Evolutionary conservation across 1,284 basidiomycete species (phyloP), one percentile per base, ranked within the genome.

Genomic region (Ceratobasidium sp.): DNA sequence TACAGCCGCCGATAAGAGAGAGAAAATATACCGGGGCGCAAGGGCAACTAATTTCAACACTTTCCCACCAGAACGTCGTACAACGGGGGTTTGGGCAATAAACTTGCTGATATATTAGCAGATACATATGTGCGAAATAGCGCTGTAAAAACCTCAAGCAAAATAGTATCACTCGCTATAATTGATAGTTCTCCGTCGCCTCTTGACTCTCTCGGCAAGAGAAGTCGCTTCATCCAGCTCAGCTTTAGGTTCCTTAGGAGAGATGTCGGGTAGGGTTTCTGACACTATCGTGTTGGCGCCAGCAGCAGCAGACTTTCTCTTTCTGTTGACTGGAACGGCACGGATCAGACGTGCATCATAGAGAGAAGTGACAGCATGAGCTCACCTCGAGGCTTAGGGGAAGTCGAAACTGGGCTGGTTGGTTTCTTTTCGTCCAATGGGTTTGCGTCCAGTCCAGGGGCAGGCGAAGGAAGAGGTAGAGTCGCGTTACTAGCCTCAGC

Each of bases 381-480:
- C 64, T 66, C 31, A 63, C 61, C 61, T 63, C 61, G 61, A 23
- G 61, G 39, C 42, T 66, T 51, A 2, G 28, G 31, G 15, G 64
- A 33, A 8, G n/a, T 31, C 31, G 20, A 26, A 45, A 15, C 64
- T 11, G 26, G 26, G 42, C 20, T 42, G 10, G 20, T 35, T 23
- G 26, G 7, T 20, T 35, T 1, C 20, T 60, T 39, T 37, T 76
- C 58, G 23, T 51, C 58, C 58, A 69, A 76, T 37, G 61, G 49
- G n/a, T 64, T 64, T 61, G 26, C 28, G 33, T 51, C 31, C 13
- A 26, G 3, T 28, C 58, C 28, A 33, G 42, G 54, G 17, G 69
- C 69, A 15, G 69, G 69, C 11, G 58, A 73, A 23, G 69, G 69
- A 37, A 63, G 45, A 0, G 69, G 69, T n/a, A 73, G 33, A 17